Evolutionary conservation across 2,329 filamentous ascomycete species (phyloP).

Genomic region (Fusarium oxysporum): DNA sequence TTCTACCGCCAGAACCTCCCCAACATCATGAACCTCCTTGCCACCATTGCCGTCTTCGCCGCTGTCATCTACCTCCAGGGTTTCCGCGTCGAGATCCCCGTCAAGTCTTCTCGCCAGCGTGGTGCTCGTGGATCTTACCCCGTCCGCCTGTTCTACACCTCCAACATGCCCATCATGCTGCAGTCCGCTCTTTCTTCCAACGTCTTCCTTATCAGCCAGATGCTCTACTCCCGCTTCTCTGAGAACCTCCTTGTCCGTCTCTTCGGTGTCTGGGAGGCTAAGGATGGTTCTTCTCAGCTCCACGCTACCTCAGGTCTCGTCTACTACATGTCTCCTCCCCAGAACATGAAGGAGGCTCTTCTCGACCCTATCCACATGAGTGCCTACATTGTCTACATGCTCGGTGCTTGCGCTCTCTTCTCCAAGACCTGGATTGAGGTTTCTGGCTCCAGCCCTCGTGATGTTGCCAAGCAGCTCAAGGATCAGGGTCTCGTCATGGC

Average conservation of each 20-base stretch:
- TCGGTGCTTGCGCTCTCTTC: constrained; percentile 96
- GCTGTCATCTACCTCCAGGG: constrained; percentile 99
- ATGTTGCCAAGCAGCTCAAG: constrained; percentile 99
- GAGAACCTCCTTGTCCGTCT: constrained; percentile 98
- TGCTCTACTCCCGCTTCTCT: constrained; percentile 98
- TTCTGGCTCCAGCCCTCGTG: constrained; percentile 94
- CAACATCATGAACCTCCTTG: constrained; percentile 98
- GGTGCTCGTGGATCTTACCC: constrained; percentile 98
- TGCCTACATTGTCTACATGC: constrained; percentile 97
- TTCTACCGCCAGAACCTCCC: constrained; percentile 99
- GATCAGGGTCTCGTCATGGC: constrained; percentile 99
- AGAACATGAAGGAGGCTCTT: constrained; percentile 97
- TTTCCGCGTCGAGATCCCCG: constrained; percentile 99
- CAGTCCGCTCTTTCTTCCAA: constrained; percentile 99
- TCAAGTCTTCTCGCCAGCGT: constrained; percentile 99
- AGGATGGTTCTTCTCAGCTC: constrained; percentile 95
- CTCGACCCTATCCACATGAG: constrained; percentile 97
- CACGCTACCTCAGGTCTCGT: constrained; percentile 92
- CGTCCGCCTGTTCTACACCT: constrained; percentile 99
- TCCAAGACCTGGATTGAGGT: constrained; percentile 99
- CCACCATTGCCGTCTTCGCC: constrained; percentile 92
- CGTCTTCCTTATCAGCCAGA: constrained; percentile 98
- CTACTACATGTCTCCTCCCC: constrained; percentile 99
- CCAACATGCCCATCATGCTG: constrained; percentile 99
- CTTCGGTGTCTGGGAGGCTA: constrained; percentile 98